Conservation (phyloP, 768 basidiomycete species). For the Hypholoma sublateritium region DNA sequence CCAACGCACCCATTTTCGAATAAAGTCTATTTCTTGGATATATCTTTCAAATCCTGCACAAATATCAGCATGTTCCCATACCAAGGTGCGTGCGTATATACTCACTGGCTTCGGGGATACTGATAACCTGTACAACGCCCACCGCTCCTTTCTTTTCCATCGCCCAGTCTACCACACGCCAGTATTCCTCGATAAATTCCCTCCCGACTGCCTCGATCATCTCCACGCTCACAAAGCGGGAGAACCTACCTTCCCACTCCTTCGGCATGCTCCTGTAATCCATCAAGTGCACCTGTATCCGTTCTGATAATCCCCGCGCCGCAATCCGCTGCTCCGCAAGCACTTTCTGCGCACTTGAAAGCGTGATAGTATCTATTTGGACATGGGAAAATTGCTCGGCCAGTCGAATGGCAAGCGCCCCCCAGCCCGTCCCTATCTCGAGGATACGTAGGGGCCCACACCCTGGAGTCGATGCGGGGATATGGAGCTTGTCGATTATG, state of each 20-base stretch:
- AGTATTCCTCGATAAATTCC: conserved; percentile 67
- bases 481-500: conserved; percentile 64
- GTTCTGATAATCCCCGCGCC: conserved; percentile 46
- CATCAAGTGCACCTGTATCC: conserved; percentile 70
- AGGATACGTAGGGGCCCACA: conserved; percentile 51
- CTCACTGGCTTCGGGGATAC: conserved; percentile 68
- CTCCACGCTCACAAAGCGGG: conserved; percentile 71
- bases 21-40: conserved; percentile 66
- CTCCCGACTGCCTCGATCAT: conserved; percentile 77
- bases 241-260: conserved; percentile 65
- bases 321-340: conserved; percentile 57
- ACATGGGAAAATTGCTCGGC: conserved; percentile 54
- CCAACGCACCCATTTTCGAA: conserved; percentile 64
- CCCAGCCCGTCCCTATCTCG: conserved; percentile 83
- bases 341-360: conserved; percentile 63
- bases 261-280: conserved; percentile 67
- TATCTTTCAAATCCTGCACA: conserved; percentile 52
- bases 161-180: conserved; percentile 64
- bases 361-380: conserved; percentile 69
- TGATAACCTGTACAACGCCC: conserved; percentile 75
- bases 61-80: background rate
- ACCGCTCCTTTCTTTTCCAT: conserved; percentile 57
- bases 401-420: conserved; percentile 66
- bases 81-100: conserved; percentile 16
- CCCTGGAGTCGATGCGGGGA: conserved; percentile 32